Evolutionary conservation across 306 rosid genomes (phyloP).

Genomic region (Dicorynia guianensis): DNA sequence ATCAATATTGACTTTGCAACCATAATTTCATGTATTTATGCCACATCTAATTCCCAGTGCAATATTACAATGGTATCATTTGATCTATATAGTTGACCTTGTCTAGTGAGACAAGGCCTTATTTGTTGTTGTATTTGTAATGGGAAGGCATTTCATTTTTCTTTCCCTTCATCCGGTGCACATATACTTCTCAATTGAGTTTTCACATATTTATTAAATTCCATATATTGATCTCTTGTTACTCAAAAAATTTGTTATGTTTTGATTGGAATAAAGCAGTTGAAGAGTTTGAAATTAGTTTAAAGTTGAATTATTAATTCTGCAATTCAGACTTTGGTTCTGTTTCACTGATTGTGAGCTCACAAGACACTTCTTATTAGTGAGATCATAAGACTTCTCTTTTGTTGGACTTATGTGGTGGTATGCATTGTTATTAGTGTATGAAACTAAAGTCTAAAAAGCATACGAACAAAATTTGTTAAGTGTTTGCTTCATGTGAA

Average conservation of each 20-base stretch:
- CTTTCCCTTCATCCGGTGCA: neutral
- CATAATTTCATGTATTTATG: neutral
- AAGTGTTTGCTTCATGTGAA: too few species aligned
- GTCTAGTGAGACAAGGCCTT: too few species aligned
- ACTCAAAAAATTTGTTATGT: neutral
- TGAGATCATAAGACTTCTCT: too few species aligned
- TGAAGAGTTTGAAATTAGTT: neutral
- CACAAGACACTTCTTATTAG: too few species aligned
- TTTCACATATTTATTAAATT: neutral
- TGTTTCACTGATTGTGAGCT: neutral
- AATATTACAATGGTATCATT: too few species aligned
- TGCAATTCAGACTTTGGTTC: neutral
- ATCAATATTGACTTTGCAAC: conserved; percentile 2
- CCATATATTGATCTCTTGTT: neutral
- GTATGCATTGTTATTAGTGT: neutral
- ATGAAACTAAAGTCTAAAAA: neutral
- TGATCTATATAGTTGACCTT: too few species aligned
- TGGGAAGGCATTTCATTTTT: neutral
- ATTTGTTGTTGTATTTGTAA: too few species aligned
- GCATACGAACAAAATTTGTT: too few species aligned
- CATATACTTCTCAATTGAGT: neutral
- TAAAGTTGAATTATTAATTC: neutral
- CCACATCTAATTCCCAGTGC: too few species aligned
- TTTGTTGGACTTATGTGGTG: neutral
- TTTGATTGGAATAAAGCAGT: neutral